Conservation (phyloP, 495 filamentous ascomycete species). For the Talaromyces ruber region DNA sequence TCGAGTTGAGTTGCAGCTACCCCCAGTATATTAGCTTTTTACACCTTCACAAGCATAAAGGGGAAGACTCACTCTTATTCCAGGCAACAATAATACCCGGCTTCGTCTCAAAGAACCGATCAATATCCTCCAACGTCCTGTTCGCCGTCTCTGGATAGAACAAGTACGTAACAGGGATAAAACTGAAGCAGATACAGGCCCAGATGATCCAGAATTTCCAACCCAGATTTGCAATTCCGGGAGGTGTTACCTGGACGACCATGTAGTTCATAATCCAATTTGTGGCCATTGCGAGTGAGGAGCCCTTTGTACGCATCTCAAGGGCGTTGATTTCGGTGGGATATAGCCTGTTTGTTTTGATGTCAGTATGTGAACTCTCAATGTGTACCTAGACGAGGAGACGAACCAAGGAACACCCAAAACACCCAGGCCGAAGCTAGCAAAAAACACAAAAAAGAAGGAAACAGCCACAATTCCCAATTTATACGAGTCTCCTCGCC, state of each 20-base stretch:
- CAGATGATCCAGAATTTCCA: slow-evolving; percentile 23
- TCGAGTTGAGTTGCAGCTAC: slow-evolving; percentile 1
- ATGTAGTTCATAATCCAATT: slow-evolving; percentile 56
- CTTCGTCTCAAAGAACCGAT: slow-evolving; percentile 45
- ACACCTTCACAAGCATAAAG: neutral
- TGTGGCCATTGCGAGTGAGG: slow-evolving; percentile 42
- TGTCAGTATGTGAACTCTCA: neutral
- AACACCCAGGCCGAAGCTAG: slow-evolving; percentile 6
- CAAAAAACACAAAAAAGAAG: slow-evolving; percentile 5
- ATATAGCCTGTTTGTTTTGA: slow-evolving; percentile 32
- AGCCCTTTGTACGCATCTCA: slow-evolving; percentile 46
- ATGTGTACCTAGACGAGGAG: neutral
- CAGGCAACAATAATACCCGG: slow-evolving; percentile 4
- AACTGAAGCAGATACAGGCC: slow-evolving; percentile 55
- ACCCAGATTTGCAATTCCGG: slow-evolving; percentile 32
- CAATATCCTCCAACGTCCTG: slow-evolving; percentile 68
- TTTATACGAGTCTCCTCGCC: slow-evolving; percentile 1
- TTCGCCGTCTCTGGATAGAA: slow-evolving; percentile 62
- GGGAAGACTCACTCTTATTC: slow-evolving; percentile 2
- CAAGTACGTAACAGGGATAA: slow-evolving; percentile 65
- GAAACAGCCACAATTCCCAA: slow-evolving; percentile 4
- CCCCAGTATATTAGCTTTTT: neutral
- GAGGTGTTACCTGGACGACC: slow-evolving; percentile 34
- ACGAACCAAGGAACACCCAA: slow-evolving; percentile 5
- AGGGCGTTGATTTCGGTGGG: slow-evolving; percentile 54